Conservation (phyloP, 768 basidiomycete species). For the Hydnomerulius pinastri region DNA sequence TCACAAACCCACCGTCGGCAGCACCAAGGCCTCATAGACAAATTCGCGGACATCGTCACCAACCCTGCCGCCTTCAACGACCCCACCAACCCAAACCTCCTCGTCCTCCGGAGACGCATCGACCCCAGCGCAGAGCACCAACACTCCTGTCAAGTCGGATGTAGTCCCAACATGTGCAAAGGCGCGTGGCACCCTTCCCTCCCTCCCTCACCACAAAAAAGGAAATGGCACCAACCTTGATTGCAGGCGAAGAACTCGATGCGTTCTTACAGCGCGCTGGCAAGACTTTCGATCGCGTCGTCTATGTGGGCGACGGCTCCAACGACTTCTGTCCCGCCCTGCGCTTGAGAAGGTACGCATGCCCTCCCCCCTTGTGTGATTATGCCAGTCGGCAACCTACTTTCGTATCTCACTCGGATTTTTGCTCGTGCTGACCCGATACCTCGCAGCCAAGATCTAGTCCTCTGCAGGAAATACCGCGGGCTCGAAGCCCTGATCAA, state of each 20-base stretch:
- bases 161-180: conserved; percentile 98
- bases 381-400: not conserved
- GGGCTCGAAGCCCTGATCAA: conserved; percentile 80
- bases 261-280: conserved; percentile 69
- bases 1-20: conserved; percentile 29
- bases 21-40: conserved; percentile 70
- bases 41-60: conserved; percentile 86
- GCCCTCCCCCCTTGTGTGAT: conserved; percentile 10
- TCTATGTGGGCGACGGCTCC: conserved; percentile 91
- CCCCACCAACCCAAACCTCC: conserved; percentile 58
- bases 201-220: not conserved
- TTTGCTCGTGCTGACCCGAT: no score
- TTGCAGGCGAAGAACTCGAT: conserved; percentile 86
- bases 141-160: conserved; percentile 84
- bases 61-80: conserved; percentile 87
- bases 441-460: conserved; percentile 69
- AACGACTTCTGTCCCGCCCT: conserved; percentile 97
- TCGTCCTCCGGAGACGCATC: conserved; percentile 75
- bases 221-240: not conserved
- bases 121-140: conserved; percentile 77
- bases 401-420: not conserved
- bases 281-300: conserved; percentile 68
- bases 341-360: conserved; percentile 66
- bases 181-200: conserved; percentile 42
- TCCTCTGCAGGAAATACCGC: conserved; percentile 76